These are phyloP conservation scores for Botryotinia narcissicola DNA, from an alignment of 2,329 filamentous ascomycete genomes.

Conservation along the genomic window DNA sequence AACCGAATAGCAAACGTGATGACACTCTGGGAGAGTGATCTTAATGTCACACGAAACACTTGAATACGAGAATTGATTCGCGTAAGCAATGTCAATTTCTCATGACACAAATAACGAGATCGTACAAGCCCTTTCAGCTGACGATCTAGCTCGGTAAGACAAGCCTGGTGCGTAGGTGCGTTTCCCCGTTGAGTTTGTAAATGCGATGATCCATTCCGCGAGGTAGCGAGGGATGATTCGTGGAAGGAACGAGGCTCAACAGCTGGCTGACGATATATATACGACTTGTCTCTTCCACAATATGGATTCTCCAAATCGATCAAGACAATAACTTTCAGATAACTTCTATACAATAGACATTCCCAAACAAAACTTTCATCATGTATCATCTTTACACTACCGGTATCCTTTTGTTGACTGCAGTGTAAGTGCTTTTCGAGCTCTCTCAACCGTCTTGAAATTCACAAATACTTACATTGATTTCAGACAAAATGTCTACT, in stretches of 20 bases:
- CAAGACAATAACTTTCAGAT: background rate
- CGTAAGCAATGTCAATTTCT: slow-evolving; percentile 2
- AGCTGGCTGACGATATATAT: background rate
- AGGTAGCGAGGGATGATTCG: background rate
- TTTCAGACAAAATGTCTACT: slow-evolving; percentile 2
- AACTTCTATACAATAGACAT: background rate
- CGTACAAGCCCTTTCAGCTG: slow-evolving; percentile 8
- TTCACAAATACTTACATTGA: background rate
- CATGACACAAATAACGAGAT: background rate
- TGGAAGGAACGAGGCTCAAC: background rate
- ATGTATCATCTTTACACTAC: slow-evolving; percentile 11
- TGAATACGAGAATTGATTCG: slow-evolving; percentile 2
- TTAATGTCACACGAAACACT: background rate
- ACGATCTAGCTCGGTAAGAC: background rate
- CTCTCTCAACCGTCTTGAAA: no score
- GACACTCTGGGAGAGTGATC: background rate
- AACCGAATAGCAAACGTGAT: background rate
- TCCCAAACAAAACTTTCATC: background rate
- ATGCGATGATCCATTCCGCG: slow-evolving; percentile 18
- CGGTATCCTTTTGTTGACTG: slow-evolving; percentile 1
- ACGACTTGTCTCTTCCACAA: background rate
- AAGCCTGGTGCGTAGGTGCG: background rate
- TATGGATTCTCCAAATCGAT: background rate
- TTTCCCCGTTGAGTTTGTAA: background rate
- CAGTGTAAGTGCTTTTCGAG: background rate